A percentile compares a stretch with the other conserved stretches of the same genome.
These are phyloP conservation scores for Taphrina pruni DNA, from an alignment of 1,139 yeast genomes.

Conservation along the genomic window DNA sequence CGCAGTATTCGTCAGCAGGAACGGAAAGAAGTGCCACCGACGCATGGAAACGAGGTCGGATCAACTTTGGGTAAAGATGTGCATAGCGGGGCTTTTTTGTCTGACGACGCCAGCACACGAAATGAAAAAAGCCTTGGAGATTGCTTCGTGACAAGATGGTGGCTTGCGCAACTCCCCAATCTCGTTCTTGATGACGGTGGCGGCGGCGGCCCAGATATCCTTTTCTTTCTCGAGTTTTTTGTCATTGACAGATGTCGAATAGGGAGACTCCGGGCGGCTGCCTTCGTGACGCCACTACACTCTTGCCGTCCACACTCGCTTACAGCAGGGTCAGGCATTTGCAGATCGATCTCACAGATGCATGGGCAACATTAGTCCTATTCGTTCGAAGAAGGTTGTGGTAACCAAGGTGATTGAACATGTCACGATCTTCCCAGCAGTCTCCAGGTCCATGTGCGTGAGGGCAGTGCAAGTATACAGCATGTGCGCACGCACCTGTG, in stretches of 20 bases:
- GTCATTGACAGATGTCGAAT: conserved; percentile 8
- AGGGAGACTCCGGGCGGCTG: conserved; percentile 11
- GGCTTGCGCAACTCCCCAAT: neutral
- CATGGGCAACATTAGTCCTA: too few species aligned
- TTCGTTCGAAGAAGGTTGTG: too few species aligned
- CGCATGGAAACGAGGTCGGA: neutral
- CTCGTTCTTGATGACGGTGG: neutral
- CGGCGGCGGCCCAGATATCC: neutral
- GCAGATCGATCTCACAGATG: too few species aligned
- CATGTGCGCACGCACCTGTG: too few species aligned
- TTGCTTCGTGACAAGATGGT: neutral
- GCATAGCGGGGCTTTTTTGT: neutral
- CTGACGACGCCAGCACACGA: too few species aligned
- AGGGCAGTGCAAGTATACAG: too few species aligned
- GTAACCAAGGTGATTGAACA: too few species aligned
- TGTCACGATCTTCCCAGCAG: too few species aligned
- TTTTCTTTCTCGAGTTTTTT: neutral
- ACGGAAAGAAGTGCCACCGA: neutral
- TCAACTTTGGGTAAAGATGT: neutral
- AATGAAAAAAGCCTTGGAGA: too few species aligned
- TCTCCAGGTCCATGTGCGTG: too few species aligned
- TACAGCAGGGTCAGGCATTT: too few species aligned
- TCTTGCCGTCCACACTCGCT: neutral
- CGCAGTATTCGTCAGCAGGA: neutral
- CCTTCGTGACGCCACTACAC: neutral